phyloP scores from a whole-genome alignment of 176 grass and related monocot species.

The Phragmites australis region DNA sequence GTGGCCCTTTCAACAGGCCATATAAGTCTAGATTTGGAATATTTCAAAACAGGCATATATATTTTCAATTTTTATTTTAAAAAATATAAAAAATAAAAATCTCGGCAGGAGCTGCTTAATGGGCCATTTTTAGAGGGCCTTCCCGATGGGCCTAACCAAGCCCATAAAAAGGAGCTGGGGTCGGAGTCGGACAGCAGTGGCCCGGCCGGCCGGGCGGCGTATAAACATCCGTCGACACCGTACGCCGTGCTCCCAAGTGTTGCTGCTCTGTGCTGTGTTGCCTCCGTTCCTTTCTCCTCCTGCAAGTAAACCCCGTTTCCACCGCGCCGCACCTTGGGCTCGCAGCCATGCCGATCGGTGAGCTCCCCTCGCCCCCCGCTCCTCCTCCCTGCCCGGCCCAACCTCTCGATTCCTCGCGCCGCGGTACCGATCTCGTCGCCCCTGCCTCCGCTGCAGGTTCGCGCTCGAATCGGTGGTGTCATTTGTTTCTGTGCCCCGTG shows the following conservation, averaged over 20 bases:
- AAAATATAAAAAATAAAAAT: too few relatives aligned
- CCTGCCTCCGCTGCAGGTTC: not conserved
- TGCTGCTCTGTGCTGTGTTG: not conserved
- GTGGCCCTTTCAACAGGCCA: too few relatives aligned
- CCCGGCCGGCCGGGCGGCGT: not conserved
- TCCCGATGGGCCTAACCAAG: not conserved
- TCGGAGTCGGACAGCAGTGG: not conserved
- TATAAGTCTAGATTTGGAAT: too few relatives aligned
- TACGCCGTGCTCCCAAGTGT: not conserved
- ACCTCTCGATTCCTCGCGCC: not conserved
- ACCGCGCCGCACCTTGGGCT: slow-evolving; percentile 28
- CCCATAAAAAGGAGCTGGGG: not conserved
- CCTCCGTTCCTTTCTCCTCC: slow-evolving; percentile 52
- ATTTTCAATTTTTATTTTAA: too few relatives aligned
- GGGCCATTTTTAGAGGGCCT: not conserved
- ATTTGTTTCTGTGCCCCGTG: not conserved
- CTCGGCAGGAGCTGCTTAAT: not conserved
- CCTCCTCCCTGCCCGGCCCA: not conserved
- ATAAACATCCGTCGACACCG: not conserved
- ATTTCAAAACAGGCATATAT: too few relatives aligned
- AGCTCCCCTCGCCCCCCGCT: not conserved
- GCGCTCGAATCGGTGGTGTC: not conserved
- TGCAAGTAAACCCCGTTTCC: slow-evolving; percentile 55
- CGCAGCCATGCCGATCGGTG: slow-evolving; percentile 67
- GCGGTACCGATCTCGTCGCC: slow-evolving; percentile 21